Percentiles rank a stretch among this genome's conserved stretches.
Conservation (phyloP, 495 filamentous ascomycete species). For the Penicillium diatomitis region DNA sequence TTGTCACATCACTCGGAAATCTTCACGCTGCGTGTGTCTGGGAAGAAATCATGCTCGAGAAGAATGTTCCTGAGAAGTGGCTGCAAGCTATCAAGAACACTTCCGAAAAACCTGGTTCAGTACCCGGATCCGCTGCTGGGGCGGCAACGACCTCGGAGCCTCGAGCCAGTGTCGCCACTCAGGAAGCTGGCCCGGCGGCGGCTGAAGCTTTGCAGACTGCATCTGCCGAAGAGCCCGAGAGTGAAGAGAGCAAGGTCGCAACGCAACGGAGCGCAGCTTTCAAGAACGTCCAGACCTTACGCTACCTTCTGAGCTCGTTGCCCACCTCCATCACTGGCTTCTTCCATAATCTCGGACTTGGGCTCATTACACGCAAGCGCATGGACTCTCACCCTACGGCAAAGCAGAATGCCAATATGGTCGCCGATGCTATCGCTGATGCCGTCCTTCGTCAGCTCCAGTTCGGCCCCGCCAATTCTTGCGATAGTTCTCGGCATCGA, state of each 20-base stretch:
- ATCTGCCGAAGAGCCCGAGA: slow-evolving; percentile 27
- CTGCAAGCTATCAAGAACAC: slow-evolving; percentile 52
- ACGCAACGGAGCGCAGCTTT: slow-evolving; percentile 47
- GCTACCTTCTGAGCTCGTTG: slow-evolving; percentile 65
- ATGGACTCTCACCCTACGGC: slow-evolving; percentile 55
- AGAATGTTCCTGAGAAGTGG: slow-evolving; percentile 56
- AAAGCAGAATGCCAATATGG: slow-evolving; percentile 55
- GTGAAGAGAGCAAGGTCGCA: slow-evolving; percentile 28
- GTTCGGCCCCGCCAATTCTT: slow-evolving; percentile 34
- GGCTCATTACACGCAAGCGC: slow-evolving; percentile 61
- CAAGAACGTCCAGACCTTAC: slow-evolving; percentile 68
- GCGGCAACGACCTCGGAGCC: background rate
- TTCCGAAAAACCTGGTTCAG: slow-evolving; percentile 35
- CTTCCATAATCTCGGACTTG: slow-evolving; percentile 71
- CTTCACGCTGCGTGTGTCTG: slow-evolving; percentile 69
- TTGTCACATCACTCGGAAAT: slow-evolving; percentile 63
- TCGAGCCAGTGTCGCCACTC: slow-evolving; percentile 7
- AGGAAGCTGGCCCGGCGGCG: slow-evolving; percentile 11
- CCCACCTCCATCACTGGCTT: slow-evolving; percentile 64
- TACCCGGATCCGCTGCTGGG: slow-evolving; percentile 31
- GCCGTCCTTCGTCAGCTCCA: slow-evolving; percentile 59
- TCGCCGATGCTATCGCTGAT: slow-evolving; percentile 71
- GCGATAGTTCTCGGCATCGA: slow-evolving; percentile 35
- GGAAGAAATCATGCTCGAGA: slow-evolving; percentile 71
- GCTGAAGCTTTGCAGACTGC: slow-evolving; percentile 14